phyloP scores from a whole-genome alignment of 2,329 filamentous ascomycete species.

The Neonectria coccinea region DNA sequence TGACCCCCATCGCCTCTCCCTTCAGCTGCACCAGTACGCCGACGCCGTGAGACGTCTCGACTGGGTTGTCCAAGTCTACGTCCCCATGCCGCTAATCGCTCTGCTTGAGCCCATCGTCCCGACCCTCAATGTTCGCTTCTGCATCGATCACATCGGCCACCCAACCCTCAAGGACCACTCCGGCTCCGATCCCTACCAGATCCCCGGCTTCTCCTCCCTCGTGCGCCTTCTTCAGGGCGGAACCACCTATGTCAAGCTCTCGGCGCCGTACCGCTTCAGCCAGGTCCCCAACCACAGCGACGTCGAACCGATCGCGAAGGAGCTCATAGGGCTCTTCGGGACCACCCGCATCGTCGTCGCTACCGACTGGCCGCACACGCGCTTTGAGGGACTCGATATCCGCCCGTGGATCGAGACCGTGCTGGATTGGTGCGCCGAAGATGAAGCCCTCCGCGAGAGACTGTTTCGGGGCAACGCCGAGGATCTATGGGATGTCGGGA shows the following conservation, averaged over 20 bases:
- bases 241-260: conserved; percentile 68
- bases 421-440: conserved; percentile 63
- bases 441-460: conserved; percentile 58
- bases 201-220: conserved; percentile 55
- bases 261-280: conserved; percentile 68
- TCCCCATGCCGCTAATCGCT: conserved; percentile 63
- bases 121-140: conserved; percentile 62
- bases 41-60: conserved; percentile 60
- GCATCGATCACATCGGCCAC: conserved; percentile 70
- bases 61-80: conserved; percentile 71
- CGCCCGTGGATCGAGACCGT: conserved; percentile 59
- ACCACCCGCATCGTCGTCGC: conserved; percentile 65
- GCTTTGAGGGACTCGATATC: conserved; percentile 69
- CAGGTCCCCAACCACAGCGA: conserved; percentile 57
- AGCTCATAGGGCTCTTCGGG: conserved; percentile 59
- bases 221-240: conserved; percentile 57
- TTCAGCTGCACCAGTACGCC: conserved; percentile 60
- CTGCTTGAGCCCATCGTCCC: conserved; percentile 62
- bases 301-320: conserved; percentile 60
- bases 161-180: conserved; percentile 52
- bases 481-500: conserved; percentile 55
- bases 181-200: conserved; percentile 40
- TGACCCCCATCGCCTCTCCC: conserved; percentile 54
- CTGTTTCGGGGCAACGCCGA: conserved; percentile 69
- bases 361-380: conserved; percentile 74